phyloP scores from a whole-genome alignment of 1,284 basidiomycete genomes.

The Malassezia dermatis region DNA sequence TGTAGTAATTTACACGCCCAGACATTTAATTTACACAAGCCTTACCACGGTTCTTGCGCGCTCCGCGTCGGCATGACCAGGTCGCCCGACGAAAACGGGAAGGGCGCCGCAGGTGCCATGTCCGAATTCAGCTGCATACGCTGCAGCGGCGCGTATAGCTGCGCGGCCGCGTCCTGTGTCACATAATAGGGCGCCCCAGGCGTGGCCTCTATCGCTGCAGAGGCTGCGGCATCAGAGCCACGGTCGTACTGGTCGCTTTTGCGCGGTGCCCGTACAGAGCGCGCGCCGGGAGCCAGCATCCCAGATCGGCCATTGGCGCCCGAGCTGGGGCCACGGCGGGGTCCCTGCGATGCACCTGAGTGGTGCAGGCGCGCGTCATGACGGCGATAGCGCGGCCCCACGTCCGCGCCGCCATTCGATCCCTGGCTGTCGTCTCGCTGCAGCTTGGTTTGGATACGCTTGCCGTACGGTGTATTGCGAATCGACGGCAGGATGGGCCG shows the following conservation, averaged over 20 bases:
- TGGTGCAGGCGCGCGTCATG: neutral
- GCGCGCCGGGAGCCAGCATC: neutral
- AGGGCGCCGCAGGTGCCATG: neutral
- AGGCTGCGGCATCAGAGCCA: neutral
- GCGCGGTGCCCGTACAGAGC: neutral
- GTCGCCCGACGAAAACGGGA: neutral
- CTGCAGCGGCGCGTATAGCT: neutral
- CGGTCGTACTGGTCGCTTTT: neutral
- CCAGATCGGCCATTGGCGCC: neutral
- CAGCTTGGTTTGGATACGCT: slow-evolving; percentile 47
- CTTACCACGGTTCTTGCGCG: neutral
- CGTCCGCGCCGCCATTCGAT: neutral
- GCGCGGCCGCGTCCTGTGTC: neutral
- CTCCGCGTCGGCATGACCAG: neutral
- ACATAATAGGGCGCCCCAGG: neutral
- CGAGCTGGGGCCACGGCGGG: neutral
- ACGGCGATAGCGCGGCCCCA: neutral
- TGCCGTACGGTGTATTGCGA: slow-evolving; percentile 47
- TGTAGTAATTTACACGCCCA: slow-evolving; percentile 1
- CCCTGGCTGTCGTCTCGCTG: slow-evolving; percentile 26
- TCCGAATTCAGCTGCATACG: slow-evolving; percentile 4
- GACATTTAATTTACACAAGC: neutral
- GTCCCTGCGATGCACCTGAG: neutral
- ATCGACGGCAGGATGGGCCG: slow-evolving; percentile 46
- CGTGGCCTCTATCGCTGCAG: neutral